Evolutionary conservation across 2,329 filamentous ascomycete species (phyloP).

Genomic region (Furcasterigmium furcatum): DNA sequence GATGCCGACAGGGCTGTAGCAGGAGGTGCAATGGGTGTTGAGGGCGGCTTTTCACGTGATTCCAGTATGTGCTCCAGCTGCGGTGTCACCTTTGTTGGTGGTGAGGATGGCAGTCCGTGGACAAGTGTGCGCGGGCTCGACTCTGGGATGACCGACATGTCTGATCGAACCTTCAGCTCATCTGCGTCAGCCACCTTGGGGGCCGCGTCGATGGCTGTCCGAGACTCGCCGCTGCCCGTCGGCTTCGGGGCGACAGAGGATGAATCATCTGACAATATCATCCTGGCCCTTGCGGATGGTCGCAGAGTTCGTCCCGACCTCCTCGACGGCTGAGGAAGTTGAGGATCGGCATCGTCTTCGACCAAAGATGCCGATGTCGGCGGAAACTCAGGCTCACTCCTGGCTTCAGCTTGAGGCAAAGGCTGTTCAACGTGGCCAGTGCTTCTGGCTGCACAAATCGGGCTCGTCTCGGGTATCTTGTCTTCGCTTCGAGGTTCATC

Average conservation of each 20-base stretch:
- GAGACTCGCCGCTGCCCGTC: not conserved
- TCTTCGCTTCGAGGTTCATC: conserved; percentile 1
- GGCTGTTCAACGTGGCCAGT: too few species aligned
- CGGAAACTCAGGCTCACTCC: too few species aligned
- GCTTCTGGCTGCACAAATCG: not conserved
- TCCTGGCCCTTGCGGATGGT: not conserved
- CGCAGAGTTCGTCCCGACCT: not conserved
- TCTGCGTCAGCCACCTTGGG: not conserved
- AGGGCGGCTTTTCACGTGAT: too few species aligned
- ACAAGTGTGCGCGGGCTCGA: conserved; percentile 1
- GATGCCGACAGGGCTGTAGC: too few species aligned
- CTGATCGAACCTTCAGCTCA: not conserved
- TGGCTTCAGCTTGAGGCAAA: not conserved
- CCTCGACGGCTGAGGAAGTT: not conserved
- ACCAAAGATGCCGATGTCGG: not conserved
- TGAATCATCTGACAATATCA: not conserved
- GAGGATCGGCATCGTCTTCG: not conserved
- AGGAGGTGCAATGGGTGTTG: too few species aligned
- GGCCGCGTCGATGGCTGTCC: not conserved
- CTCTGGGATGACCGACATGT: conserved; percentile 1
- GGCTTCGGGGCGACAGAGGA: not conserved
- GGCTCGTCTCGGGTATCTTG: not conserved
- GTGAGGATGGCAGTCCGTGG: conserved; percentile 6
- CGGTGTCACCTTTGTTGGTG: too few species aligned
- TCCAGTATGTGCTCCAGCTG: too few species aligned